Evolutionary conservation across 768 basidiomycete species (phyloP).

Genomic region (Ephemerocybe angulata): DNA sequence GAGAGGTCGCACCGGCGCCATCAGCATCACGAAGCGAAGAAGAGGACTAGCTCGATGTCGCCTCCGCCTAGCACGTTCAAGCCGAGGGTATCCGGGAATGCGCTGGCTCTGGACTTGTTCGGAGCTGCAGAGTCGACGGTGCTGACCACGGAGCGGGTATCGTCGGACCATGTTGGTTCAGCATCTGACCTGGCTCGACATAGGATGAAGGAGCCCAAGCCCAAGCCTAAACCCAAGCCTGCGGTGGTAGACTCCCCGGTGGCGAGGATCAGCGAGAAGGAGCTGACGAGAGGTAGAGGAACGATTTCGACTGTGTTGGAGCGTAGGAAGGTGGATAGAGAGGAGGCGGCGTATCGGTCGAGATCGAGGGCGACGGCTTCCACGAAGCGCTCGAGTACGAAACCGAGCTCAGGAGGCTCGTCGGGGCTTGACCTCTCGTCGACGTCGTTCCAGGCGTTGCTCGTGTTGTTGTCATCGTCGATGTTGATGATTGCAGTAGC

Average conservation of each 20-base stretch:
- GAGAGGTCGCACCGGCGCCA: too few species aligned
- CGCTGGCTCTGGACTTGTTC: background rate
- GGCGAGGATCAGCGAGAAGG: too few species aligned
- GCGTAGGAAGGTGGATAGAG: too few species aligned
- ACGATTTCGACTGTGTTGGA: too few species aligned
- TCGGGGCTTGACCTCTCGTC: slow-evolving; percentile 1
- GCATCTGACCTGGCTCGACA: background rate
- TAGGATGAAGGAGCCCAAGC: background rate
- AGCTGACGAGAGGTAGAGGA: too few species aligned
- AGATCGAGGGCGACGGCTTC: background rate
- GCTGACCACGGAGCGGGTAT: background rate
- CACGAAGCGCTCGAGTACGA: background rate
- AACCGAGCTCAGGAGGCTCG: background rate
- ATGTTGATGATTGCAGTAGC: slow-evolving; percentile 5
- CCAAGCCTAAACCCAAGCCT: background rate
- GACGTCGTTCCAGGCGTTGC: slow-evolving; percentile 5
- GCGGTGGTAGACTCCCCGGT: too few species aligned
- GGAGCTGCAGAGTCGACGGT: background rate
- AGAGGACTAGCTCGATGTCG: background rate
- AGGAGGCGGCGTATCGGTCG: background rate
- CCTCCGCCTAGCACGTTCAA: background rate
- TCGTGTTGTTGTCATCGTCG: slow-evolving; percentile 3
- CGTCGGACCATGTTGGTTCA: background rate
- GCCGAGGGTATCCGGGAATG: background rate
- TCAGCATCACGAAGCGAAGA: too few species aligned